Conservation (phyloP, 2,329 filamentous ascomycete species). For the Ascosphaera aggregata region DNA sequence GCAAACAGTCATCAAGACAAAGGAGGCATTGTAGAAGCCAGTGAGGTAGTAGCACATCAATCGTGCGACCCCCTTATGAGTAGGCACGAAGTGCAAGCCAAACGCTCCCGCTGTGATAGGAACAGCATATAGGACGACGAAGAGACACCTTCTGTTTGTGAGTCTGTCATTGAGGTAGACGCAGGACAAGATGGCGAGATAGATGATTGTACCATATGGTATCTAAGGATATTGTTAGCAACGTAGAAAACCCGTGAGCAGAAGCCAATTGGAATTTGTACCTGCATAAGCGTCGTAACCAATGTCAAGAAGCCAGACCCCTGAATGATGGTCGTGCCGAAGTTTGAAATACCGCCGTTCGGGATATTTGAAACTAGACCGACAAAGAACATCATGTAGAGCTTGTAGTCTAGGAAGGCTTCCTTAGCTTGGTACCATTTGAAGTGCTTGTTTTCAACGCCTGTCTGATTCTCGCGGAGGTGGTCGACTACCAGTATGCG, state of each 20-base stretch:
- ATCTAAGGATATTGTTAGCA: constrained; percentile 12
- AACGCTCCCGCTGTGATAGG: constrained; percentile 36
- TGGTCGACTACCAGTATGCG: constrained; percentile 32
- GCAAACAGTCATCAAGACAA: constrained; percentile 28
- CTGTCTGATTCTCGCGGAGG: constrained; percentile 33
- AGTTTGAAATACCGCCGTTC: constrained; percentile 36
- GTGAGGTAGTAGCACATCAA: constrained; percentile 36
- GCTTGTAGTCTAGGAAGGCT: constrained; percentile 33
- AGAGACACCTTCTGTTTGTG: constrained; percentile 26
- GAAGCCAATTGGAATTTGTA: constrained; percentile 4
- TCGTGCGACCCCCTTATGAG: constrained; percentile 26
- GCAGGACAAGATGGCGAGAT: constrained; percentile 26
- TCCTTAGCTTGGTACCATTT: constrained; percentile 32
- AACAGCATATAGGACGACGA: constrained; percentile 32
- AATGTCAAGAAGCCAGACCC: constrained; percentile 32
- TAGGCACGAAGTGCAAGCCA: constrained; percentile 30
- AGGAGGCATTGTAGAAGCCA: constrained; percentile 30
- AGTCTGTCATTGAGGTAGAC: constrained; percentile 26
- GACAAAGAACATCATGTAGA: constrained; percentile 32
- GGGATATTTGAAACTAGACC: constrained; percentile 26
- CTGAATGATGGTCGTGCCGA: constrained; percentile 34
- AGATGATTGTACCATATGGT: constrained; percentile 26
- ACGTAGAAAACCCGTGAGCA: not conserved
- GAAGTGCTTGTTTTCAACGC: constrained; percentile 31
- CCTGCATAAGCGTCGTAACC: constrained; percentile 29